Evolutionary conservation across 1,284 basidiomycete species (phyloP).

Genomic region (Phellinidium pouzarii): DNA sequence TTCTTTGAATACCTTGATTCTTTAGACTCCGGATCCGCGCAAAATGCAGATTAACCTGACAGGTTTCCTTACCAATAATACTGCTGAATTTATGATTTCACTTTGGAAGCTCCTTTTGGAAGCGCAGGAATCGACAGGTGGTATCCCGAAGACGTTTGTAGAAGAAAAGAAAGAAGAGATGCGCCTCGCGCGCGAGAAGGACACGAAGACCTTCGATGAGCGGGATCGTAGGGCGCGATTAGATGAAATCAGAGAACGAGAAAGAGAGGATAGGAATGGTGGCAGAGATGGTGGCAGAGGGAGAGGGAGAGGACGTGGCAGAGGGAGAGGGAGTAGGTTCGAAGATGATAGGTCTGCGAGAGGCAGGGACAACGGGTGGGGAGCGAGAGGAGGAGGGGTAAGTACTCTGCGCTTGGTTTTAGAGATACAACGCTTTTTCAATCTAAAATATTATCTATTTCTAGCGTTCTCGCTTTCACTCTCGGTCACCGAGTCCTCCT

Average conservation of each 20-base stretch:
- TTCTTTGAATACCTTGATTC: not conserved
- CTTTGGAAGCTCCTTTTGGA: slow-evolving; percentile 89
- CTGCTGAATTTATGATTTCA: slow-evolving; percentile 78
- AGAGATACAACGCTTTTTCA: slow-evolving; percentile 17
- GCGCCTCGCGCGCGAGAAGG: slow-evolving; percentile 66
- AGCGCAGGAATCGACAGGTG: slow-evolving; percentile 83
- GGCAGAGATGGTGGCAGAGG: slow-evolving; percentile 37
- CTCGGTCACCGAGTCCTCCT: slow-evolving; percentile 15
- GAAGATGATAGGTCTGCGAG: slow-evolving; percentile 37
- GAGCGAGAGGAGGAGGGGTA: slow-evolving; percentile 38
- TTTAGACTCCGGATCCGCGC: slow-evolving; percentile 81
- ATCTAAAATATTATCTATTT: slow-evolving; percentile 16
- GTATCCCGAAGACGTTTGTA: slow-evolving; percentile 89
- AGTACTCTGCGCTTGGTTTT: slow-evolving; percentile 30
- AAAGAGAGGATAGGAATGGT: slow-evolving; percentile 41
- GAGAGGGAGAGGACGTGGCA: slow-evolving; percentile 42
- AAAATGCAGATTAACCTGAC: slow-evolving; percentile 94
- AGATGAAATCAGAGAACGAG: slow-evolving; percentile 59
- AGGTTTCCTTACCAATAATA: slow-evolving; percentile 82
- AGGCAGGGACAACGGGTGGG: slow-evolving; percentile 35
- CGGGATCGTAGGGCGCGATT: slow-evolving; percentile 59
- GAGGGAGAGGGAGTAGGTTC: slow-evolving; percentile 31
- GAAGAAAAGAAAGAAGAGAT: slow-evolving; percentile 96
- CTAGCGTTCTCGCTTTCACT: slow-evolving; percentile 22
- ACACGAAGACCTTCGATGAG: slow-evolving; percentile 63